Conservation (phyloP, 2,329 filamentous ascomycete species). For the Amesomyces nigricolor region DNA sequence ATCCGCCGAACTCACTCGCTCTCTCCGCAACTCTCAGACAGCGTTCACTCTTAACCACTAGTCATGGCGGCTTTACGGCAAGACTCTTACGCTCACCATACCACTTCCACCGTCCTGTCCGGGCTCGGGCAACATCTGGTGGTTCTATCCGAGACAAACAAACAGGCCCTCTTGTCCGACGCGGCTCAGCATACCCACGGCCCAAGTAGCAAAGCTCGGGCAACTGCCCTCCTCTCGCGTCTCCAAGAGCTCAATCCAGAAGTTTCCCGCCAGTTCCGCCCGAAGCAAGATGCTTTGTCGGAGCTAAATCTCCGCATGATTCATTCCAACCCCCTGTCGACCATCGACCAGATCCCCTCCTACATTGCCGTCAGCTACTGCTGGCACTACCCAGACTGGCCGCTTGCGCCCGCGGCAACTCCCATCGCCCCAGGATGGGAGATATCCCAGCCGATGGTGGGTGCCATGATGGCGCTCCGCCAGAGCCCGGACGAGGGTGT, state of each 20-base stretch:
- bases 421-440: constrained; percentile 19
- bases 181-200: not conserved
- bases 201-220: not conserved
- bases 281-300: constrained; percentile 17
- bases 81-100: constrained; percentile 1
- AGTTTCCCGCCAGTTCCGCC: constrained; percentile 13
- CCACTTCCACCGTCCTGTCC: constrained; percentile 1
- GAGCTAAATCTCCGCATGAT: constrained; percentile 20
- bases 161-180: constrained; percentile 2
- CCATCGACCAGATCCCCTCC: constrained; percentile 1
- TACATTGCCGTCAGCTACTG: constrained; percentile 27
- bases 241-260: constrained; percentile 20
- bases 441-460: constrained; percentile 25
- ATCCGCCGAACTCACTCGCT: not conserved
- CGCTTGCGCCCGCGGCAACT: constrained; percentile 12
- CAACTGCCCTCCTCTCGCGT: constrained; percentile 13
- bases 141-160: constrained; percentile 9
- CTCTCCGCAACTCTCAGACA: not conserved
- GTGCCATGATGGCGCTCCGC: constrained; percentile 21
- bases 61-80: not conserved
- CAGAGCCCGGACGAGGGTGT: constrained; percentile 15
- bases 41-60: not conserved
- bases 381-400: constrained; percentile 25
- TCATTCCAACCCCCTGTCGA: not conserved
- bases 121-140: constrained; percentile 13